Evolutionary conservation across 306 rosid genomes (phyloP), one percentile per base, ranked within the genome.

Genomic region (Erythrophleum fordii): DNA sequence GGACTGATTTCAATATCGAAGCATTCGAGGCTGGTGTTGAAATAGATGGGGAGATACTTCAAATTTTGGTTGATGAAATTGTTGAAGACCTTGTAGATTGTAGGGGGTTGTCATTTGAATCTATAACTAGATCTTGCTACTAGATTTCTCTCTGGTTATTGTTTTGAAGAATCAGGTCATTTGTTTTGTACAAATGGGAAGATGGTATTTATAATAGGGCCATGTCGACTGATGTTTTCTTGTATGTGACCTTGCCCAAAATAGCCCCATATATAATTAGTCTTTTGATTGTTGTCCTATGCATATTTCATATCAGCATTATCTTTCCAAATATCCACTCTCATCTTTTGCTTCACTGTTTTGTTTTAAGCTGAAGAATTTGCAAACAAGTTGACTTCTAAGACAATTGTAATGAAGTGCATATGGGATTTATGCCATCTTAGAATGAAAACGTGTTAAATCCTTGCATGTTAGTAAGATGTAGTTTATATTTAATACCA

Each of bases 1-100:
- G 98, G 98, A 76, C 81, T 1, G 87, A 87, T 72, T 92, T 94
- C 68, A 85, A 88, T 18, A 76, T 83, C 1, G 98, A 92, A 90
- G 90, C 91, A 73, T 90, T 87, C 78, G 98, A 90, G 89, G 78
- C 80, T 4, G 97, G 95, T 44, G 87, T 66, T 42, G 92, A 82
- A 42, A 82, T 93, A 17, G 89, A 73, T 46, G 85, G 89, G 41
- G 85, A 83, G 56, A 90, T 94, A 77, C 89, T 94, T 85, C 84
- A 87, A 35, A 72, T 11, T 77, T 78, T 94, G 83, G 85, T 94
- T 49, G 91, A 86, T 65, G 98, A 94, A 83, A 75, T 88, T 80
- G 85, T 90, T 82, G 83, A 76, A 64, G 98, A 91, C 31, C 75
- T 85, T 70, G 56, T 68, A 49, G 84, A 85, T 69, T 85, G 81